These are phyloP conservation scores for Apophysomyces sp. DNA, from an alignment of 371 early-diverging fungal genomes.

Conservation along the genomic window DNA sequence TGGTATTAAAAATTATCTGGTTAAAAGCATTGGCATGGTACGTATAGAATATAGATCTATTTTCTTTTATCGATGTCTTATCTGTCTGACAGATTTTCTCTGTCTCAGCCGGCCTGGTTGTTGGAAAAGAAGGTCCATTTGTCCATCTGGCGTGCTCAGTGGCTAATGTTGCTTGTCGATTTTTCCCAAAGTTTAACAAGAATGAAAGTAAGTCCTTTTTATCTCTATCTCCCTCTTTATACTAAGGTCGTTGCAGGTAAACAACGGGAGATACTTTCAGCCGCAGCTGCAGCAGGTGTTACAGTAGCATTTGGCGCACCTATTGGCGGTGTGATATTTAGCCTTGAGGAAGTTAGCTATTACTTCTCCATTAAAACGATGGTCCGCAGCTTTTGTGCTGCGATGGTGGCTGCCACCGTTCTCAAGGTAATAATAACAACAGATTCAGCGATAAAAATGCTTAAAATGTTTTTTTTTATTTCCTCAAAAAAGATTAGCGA, in stretches of 20 bases:
- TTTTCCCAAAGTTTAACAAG: constrained; percentile 80
- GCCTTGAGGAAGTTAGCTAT: constrained; percentile 85
- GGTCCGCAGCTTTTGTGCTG: constrained; percentile 90
- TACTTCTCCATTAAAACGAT: constrained; percentile 92
- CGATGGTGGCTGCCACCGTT: constrained; percentile 81
- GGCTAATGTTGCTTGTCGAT: constrained; percentile 80
- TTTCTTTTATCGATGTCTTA: constrained; percentile 36
- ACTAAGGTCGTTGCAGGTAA: constrained; percentile 31
- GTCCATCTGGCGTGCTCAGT: constrained; percentile 92
- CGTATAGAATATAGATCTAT: constrained; percentile 27
- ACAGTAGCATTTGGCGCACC: constrained; percentile 96
- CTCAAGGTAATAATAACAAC: constrained; percentile 58
- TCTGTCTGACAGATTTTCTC: constrained; percentile 53
- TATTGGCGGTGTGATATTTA: constrained; percentile 86
- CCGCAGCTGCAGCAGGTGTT: constrained; percentile 90
- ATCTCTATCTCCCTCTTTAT: not conserved
- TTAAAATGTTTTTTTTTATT: constrained; percentile 9
- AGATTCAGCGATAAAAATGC: not conserved
- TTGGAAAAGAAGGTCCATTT: constrained; percentile 96
- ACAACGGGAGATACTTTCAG: constrained; percentile 84
- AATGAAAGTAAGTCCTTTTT: constrained; percentile 66
- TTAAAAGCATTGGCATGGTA: constrained; percentile 86
- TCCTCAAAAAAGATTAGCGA: constrained; percentile 70
- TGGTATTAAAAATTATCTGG: constrained; percentile 79
- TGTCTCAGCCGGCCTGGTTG: constrained; percentile 79